Percentiles rank a stretch among this genome's conserved stretches.
Evolutionary conservation across 768 basidiomycete species (phyloP).

Genomic region (Mycena capillaripes): DNA sequence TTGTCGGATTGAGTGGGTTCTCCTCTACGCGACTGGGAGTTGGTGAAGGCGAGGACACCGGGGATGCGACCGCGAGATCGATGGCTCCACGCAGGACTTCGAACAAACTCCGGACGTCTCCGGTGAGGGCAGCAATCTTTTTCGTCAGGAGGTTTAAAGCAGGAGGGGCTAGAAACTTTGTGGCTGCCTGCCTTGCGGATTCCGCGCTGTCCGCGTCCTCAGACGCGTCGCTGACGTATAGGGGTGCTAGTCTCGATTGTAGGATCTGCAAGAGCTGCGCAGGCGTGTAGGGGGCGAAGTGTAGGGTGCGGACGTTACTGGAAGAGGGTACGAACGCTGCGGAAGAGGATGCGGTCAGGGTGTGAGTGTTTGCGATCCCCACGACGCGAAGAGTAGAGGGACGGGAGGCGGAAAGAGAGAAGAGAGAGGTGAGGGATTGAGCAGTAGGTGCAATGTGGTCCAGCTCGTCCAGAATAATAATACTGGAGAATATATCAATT

Average conservation of each 20-base stretch:
- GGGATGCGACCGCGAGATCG: conserved; percentile 67
- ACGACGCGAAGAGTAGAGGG: conserved; percentile 74
- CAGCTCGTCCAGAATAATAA: conserved; percentile 89
- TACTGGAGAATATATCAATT: conserved; percentile 54
- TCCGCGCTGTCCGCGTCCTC: conserved; percentile 41
- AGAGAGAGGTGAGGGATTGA: conserved; percentile 72
- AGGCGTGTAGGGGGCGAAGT: conserved; percentile 86
- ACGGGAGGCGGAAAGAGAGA: conserved; percentile 73
- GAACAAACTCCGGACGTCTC: conserved; percentile 86
- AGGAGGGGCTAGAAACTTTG: conserved; percentile 73
- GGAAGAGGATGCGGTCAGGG: conserved; percentile 72
- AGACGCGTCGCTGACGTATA: conserved; percentile 55
- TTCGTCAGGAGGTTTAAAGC: conserved; percentile 81
- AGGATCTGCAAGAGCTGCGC: conserved; percentile 79
- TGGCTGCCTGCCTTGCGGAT: conserved; percentile 39
- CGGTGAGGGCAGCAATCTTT: conserved; percentile 85
- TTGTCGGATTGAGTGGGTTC: conserved; percentile 51
- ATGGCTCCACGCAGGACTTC: conserved; percentile 87
- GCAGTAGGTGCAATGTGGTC: conserved; percentile 81
- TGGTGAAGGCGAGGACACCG: conserved; percentile 33
- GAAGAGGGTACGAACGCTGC: conserved; percentile 51
- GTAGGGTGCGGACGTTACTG: conserved; percentile 70
- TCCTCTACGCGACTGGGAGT: conserved; percentile 41
- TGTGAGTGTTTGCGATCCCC: conserved; percentile 92
- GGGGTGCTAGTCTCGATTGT: conserved; percentile 69